phyloP scores from a whole-genome alignment of 805 yeast species.

The Ogataea nonfermentans region DNA sequence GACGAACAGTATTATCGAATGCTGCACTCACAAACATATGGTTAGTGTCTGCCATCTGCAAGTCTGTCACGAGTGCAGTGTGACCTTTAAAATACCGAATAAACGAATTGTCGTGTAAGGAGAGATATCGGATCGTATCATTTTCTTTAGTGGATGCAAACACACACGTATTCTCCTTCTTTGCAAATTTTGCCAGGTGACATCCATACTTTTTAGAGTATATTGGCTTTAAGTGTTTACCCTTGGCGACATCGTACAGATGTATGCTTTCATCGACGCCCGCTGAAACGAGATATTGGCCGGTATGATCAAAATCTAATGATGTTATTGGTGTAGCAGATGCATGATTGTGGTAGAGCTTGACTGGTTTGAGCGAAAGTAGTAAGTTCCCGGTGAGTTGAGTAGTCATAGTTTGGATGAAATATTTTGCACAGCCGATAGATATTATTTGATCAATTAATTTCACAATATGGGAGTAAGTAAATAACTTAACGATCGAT shows the following conservation, averaged over 20 bases:
- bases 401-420: conserved; percentile 6
- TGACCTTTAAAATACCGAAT: conserved; percentile 89
- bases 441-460: background rate
- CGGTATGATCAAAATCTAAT: conserved; percentile 78
- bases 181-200: conserved; percentile 80
- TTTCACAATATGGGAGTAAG: conserved; percentile 11
- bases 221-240: conserved; percentile 64
- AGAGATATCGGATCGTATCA: conserved; percentile 70
- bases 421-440: conserved; percentile 10
- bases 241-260: conserved; percentile 71
- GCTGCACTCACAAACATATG: conserved; percentile 68
- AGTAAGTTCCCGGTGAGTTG: conserved; percentile 8
- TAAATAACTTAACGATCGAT: background rate
- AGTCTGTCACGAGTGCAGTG: conserved; percentile 64
- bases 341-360: conserved; percentile 42
- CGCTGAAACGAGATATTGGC: conserved; percentile 70
- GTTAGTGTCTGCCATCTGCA: conserved; percentile 70
- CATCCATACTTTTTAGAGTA: conserved; percentile 91
- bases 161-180: conserved; percentile 57
- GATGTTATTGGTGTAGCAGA: conserved; percentile 59
- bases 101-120: conserved; percentile 74
- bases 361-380: conserved; percentile 33
- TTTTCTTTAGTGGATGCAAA: conserved; percentile 84
- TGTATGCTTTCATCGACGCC: conserved; percentile 83
- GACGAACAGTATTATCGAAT: conserved; percentile 71